A percentile compares a stretch with the other conserved stretches of the same genome.
phyloP scores from a whole-genome alignment of 306 rosid genomes.

The Lablab purpureus region DNA sequence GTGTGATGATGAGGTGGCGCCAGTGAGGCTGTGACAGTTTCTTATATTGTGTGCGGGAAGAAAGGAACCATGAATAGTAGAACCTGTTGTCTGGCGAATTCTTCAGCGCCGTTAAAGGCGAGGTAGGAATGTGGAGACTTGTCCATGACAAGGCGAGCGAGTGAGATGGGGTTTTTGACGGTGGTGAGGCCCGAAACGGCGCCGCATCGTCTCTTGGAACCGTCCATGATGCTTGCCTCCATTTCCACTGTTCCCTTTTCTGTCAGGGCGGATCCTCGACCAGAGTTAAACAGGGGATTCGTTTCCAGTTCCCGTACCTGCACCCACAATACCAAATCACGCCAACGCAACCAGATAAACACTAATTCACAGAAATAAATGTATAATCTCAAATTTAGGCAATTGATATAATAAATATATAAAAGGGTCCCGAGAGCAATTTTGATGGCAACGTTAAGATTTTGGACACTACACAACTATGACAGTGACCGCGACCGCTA shows the following conservation, averaged over 20 bases:
- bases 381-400: too few relatives aligned
- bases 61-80: neutral
- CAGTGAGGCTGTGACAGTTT: neutral
- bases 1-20: neutral
- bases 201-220: conserved; percentile 83
- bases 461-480: too few relatives aligned
- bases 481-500: too few relatives aligned
- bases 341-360: too few relatives aligned
- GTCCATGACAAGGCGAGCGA: conserved; percentile 96
- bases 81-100: conserved; percentile 85
- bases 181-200: conserved; percentile 88
- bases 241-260: conserved; percentile 89
- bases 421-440: neutral
- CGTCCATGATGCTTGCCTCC: conserved; percentile 99
- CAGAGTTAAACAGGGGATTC: conserved; percentile 89
- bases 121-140: conserved; percentile 97
- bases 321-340: neutral
- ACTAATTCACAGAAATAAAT: too few relatives aligned
- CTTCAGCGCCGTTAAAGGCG: conserved; percentile 89
- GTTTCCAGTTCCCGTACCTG: conserved; percentile 86
- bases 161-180: conserved; percentile 85
- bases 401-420: too few relatives aligned
- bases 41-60: neutral
- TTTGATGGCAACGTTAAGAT: neutral
- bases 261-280: conserved; percentile 91